Evolutionary conservation across 2,329 filamentous ascomycete species (phyloP), one percentile per base, ranked within the genome.

Genomic region (Botrytis elliptica): DNA sequence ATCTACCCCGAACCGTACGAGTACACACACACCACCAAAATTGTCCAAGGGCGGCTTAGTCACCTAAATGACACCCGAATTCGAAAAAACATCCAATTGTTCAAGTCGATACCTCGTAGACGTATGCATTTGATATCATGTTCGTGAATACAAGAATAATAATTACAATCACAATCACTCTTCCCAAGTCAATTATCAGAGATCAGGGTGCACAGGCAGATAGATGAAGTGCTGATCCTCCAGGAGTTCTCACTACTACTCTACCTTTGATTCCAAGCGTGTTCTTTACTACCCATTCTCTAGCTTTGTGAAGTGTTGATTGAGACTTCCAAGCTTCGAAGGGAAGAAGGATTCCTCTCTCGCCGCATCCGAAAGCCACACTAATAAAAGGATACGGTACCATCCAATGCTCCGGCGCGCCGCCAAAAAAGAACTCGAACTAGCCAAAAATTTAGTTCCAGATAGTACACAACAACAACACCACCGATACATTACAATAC

Each of bases 311-410:
- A 33, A 42, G 65, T 57, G 65, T 68, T 68, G 46, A 55, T 55
- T 55, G 49, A 55, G 25, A 55, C 49, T 55, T 57, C 52, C n/a
- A 57, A 57, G n/a, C 52, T 29, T 57, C 52, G 14, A 57, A 29
- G 7, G n/a, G 52, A 57, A 57, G 52, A 40, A 71, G 63, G 59
- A 62, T 65, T 71, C 49, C 69, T 33, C 55, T 46, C 33, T 67
- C 65, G 46, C 49, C 66, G 69, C 69, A 52, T 44, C 69, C 69
- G 59, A 66, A 71, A 71, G 69, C 44, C 57, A 64, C 69, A 60
- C 69, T 71, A 60, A 70, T n/a, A 65, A 64, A 62, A 65, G 69
- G 59, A 66, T 69, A 63, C 69, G 52, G 59, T 71, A 33, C 69
- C 36, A 65, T 65, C 52, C 62, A 65, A 38, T 69, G 55, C 55